phyloP scores from a whole-genome alignment of 2,329 filamentous ascomycete species.

The Blastomyces emzantsi region DNA sequence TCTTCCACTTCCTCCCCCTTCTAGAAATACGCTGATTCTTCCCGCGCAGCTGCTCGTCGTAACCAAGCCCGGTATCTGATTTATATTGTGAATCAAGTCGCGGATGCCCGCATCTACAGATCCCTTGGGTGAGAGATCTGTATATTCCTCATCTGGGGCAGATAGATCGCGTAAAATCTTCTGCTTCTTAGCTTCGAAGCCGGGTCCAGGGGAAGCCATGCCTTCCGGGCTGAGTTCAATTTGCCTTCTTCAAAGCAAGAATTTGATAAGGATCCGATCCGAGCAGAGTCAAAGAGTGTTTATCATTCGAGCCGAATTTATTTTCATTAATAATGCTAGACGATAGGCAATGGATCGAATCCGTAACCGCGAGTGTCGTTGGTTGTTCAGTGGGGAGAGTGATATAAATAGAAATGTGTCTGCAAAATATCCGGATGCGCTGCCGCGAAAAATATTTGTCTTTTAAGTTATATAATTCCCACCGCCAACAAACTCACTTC shows the following conservation, averaged over 20 bases:
- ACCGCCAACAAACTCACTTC: background rate
- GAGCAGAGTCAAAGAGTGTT: background rate
- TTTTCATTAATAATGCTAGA: background rate
- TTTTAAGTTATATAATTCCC: background rate
- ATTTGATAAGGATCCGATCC: background rate
- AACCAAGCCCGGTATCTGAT: constrained; percentile 62
- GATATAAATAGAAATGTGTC: too few species aligned
- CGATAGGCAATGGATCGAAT: background rate
- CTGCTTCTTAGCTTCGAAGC: constrained; percentile 55
- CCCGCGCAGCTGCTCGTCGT: constrained; percentile 93
- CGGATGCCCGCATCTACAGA: constrained; percentile 72
- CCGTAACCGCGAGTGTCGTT: background rate
- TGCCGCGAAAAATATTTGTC: background rate
- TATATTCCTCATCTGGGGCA: constrained; percentile 60
- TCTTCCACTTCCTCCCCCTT: constrained; percentile 51
- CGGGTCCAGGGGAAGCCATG: constrained; percentile 8
- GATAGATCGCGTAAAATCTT: constrained; percentile 64
- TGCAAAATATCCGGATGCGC: background rate
- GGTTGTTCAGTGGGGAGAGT: too few species aligned
- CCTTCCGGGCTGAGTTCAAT: background rate
- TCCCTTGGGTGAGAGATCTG: constrained; percentile 81
- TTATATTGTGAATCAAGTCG: constrained; percentile 69
- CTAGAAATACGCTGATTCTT: constrained; percentile 76
- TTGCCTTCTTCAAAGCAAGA: background rate
- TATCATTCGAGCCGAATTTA: background rate